A percentile compares a stretch with the other conserved stretches of the same genome.
phyloP scores from a whole-genome alignment of 2,329 filamentous ascomycete species.

The Arthrobotrys pseudoclavata region DNA sequence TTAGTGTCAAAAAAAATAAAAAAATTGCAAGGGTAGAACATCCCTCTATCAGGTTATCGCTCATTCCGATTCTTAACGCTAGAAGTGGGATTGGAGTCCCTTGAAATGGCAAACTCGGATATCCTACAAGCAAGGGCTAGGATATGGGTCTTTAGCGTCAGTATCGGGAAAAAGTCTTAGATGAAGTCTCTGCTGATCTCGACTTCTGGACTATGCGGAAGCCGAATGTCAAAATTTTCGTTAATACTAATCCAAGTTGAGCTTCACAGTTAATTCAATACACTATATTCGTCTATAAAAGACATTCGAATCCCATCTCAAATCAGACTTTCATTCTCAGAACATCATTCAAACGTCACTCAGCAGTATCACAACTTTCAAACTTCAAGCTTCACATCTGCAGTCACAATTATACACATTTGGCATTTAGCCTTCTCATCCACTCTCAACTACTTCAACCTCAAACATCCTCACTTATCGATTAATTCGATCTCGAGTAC shows the following conservation, averaged over 20 bases:
- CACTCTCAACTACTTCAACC: not conserved
- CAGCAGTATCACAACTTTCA: constrained; percentile 30
- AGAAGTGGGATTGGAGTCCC: constrained; percentile 5
- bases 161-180: constrained; percentile 57
- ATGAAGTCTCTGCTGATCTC: constrained; percentile 30
- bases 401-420: not conserved
- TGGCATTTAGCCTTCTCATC: constrained; percentile 8
- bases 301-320: constrained; percentile 23
- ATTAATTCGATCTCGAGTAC: not conserved
- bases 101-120: constrained; percentile 47
- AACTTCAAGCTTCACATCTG: constrained; percentile 24
- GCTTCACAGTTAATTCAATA: not conserved
- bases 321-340: constrained; percentile 33
- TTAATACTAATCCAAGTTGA: constrained; percentile 14
- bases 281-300: constrained; percentile 49
- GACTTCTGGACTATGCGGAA: constrained; percentile 5
- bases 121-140: constrained; percentile 16
- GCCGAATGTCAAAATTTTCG: constrained; percentile 38
- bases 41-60: constrained; percentile 31
- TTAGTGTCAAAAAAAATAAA: constrained; percentile 37
- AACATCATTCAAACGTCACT: constrained; percentile 44
- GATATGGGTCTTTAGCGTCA: constrained; percentile 33
- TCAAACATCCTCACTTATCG: not conserved
- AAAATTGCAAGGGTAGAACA: constrained; percentile 36
- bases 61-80: constrained; percentile 10